Base-by-base conservation (phyloP, 805 yeast genomes). In the Candida ulmi region DNA sequence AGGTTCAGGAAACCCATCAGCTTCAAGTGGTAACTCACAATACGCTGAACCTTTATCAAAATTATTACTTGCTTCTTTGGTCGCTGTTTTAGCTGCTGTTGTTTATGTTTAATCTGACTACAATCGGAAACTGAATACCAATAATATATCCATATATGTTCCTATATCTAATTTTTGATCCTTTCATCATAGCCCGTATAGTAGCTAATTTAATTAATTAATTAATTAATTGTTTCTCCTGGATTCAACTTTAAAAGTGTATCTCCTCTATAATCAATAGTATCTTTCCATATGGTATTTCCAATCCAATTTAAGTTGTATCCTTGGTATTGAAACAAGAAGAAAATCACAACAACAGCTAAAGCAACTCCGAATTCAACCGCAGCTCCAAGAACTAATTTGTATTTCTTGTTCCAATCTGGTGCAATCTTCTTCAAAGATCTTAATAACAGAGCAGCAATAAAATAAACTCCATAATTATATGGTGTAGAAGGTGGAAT, bases 401-500 rank as follows among this genome's bases (percentile, higher is more conserved):
- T 76, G 54, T 78, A 78, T 50, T 75, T 77, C 37, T 69, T 74
- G 70, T 78, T 74, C 83, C 83, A 78, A 18, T 59, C 52, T 6
- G 72, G 62, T 60, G 72, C 76, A 41, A 61, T 60, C 36, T 62
- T 64, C 45, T 69, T 73, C 33, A 78, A 59, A 28, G 60, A 55
- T 63, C 65, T 64, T 56, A 77, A 66, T 25, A 63, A 46, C 41
- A 61, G 68, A 8, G 78, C 71, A 39, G 70, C 48, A 3, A 62
- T 56, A 37, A 76, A 65, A 26, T 77, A 78, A 18, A 74, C 68
- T 2, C 80, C 72, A 58, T 79, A 80, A 56, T 78, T 80, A 57
- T 79, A 80, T 21, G 84, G 78, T 5, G 88, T 79, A 28, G 85
- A 82, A 31, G 91, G 90, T 13, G 91, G 90, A 50, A 81, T 76